phyloP scores from a whole-genome alignment of 345 rosid species.

The Pistacia atlantica region DNA sequence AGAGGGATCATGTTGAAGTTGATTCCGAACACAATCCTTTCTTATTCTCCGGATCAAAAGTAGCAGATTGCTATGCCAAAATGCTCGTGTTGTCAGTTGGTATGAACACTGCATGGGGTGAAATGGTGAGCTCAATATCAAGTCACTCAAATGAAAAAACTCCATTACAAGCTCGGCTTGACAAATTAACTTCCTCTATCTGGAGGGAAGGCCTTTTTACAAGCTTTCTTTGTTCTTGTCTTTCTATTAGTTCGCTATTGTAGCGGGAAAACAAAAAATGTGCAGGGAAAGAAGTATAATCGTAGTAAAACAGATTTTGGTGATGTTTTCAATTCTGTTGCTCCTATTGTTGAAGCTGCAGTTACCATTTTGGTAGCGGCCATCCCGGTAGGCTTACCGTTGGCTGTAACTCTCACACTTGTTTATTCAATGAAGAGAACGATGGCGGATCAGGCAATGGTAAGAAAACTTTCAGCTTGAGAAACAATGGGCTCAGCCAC shows the following conservation, averaged over 20 bases:
- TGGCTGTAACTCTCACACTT: slow-evolving; percentile 77
- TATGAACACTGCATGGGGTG: slow-evolving; percentile 65
- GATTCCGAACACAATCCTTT: slow-evolving; percentile 41
- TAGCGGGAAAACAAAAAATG: slow-evolving; percentile 54
- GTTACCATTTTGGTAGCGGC: slow-evolving; percentile 80
- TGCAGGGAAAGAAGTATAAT: slow-evolving; percentile 41
- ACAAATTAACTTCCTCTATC: slow-evolving; percentile 58
- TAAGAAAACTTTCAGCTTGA: slow-evolving; percentile 66
- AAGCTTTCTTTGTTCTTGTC: slow-evolving; percentile 59
- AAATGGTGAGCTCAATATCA: slow-evolving; percentile 61
- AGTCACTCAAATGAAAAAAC: slow-evolving; percentile 45
- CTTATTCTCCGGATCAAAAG: slow-evolving; percentile 56
- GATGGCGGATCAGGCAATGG: slow-evolving; percentile 79
- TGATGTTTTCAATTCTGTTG: slow-evolving; percentile 45
- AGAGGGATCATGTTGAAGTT: slow-evolving; percentile 44
- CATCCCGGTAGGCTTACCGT: slow-evolving; percentile 69
- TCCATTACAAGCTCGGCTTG: slow-evolving; percentile 63
- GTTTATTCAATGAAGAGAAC: slow-evolving; percentile 75
- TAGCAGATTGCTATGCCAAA: slow-evolving; percentile 46
- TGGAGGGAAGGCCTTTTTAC: slow-evolving; percentile 51
- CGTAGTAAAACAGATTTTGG: slow-evolving; percentile 43
- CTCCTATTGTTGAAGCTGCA: slow-evolving; percentile 55
- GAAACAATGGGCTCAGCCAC: slow-evolving; percentile 80
- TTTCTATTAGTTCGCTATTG: slow-evolving; percentile 66
- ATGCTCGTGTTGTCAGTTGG: slow-evolving; percentile 69